These are phyloP conservation scores for Globisporangium irregulare DNA, from an alignment of 352 stramenopile genomes.

Conservation along the genomic window DNA sequence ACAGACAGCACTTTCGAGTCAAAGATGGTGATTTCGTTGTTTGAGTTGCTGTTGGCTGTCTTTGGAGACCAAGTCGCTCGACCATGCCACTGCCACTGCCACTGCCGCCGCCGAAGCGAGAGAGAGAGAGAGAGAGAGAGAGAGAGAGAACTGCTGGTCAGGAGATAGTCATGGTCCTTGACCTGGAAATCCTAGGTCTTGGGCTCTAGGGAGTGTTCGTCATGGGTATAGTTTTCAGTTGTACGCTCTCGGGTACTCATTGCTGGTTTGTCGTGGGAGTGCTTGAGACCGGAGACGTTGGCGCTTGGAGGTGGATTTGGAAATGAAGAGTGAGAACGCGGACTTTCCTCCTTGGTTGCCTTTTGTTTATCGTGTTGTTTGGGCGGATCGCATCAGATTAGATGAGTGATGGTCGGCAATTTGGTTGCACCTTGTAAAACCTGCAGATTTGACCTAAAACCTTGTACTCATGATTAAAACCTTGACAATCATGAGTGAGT, in stretches of 20 bases:
- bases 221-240: background rate
- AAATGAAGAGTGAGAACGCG: background rate
- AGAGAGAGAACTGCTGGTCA: background rate
- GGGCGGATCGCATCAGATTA: background rate
- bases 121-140: background rate
- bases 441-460: background rate
- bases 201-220: background rate
- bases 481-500: background rate
- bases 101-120: background rate
- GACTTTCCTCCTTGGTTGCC: background rate
- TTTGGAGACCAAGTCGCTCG: background rate
- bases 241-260: background rate
- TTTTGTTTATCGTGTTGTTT: background rate
- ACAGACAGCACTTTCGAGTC: conserved; percentile 9
- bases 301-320: background rate
- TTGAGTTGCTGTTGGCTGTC: conserved; percentile 9
- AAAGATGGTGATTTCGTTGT: conserved; percentile 1
- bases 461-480: background rate
- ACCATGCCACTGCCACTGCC: no score
- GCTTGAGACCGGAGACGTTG: background rate
- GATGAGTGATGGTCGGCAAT: background rate
- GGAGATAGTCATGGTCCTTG: no score
- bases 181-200: background rate
- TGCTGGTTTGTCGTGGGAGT: background rate
- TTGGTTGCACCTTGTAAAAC: conserved; percentile 2